Evolutionary conservation across 78 protist genomes (phyloP).

Genomic region (slime mould (Dictyostelium discoideum)): dicty_2.7 NC_007091.3:519501-520000

Average conservation of each 20-base stretch:
- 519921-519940: no score
- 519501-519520: background rate
- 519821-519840: no score
- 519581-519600: background rate
- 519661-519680: background rate
- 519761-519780: background rate
- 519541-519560: background rate
- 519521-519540: background rate
- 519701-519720: background rate
- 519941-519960: no score
- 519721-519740: background rate
- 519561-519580: background rate
- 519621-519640: conserved; percentile 1
- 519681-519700: background rate
- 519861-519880: no score
- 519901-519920: no score
- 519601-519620: background rate
- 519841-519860: no score
- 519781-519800: background rate
- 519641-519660: background rate
- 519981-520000: no score
- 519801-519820: background rate
- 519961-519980: no score
- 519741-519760: background rate
- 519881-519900: no score